A percentile compares a stretch with the other conserved stretches of the same genome.
These are phyloP conservation scores for Paramecium octaurelia DNA, from an alignment of 73 alveolate genomes.

Conservation along the genomic window DNA sequence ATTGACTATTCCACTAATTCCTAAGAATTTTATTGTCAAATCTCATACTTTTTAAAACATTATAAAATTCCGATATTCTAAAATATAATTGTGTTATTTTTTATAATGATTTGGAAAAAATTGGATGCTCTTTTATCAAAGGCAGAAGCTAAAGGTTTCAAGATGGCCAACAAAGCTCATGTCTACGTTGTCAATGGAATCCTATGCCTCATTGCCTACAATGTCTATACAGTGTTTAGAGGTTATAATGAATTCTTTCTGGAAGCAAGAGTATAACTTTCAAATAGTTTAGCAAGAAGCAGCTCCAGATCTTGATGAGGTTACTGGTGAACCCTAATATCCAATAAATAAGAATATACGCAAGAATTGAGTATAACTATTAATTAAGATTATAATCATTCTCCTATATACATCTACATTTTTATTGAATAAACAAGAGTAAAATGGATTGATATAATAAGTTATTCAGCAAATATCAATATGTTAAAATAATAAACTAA, in stretches of 20 bases:
- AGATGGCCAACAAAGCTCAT: slow-evolving; percentile 57
- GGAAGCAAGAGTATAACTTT: slow-evolving; percentile 57
- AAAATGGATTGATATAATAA: not conserved
- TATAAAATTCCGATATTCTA: not conserved
- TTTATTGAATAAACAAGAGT: not conserved
- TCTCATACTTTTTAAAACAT: not conserved
- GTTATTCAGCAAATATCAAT: not conserved
- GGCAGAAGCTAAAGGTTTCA: slow-evolving; percentile 59
- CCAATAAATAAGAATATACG: not conserved
- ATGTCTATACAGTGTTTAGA: slow-evolving; percentile 42
- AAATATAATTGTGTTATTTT: not conserved
- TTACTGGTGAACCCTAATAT: not conserved
- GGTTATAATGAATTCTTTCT: slow-evolving; percentile 58
- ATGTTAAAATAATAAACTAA: not conserved
- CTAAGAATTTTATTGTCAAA: not conserved
- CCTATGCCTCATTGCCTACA: slow-evolving; percentile 24
- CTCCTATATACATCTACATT: not conserved
- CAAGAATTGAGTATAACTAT: not conserved
- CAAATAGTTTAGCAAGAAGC: not conserved
- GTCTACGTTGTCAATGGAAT: slow-evolving; percentile 35
- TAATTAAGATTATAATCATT: not conserved
- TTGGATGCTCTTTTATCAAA: slow-evolving; percentile 53
- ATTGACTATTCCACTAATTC: not conserved
- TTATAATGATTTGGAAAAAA: slow-evolving; percentile 51
- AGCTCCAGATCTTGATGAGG: slow-evolving; percentile 23